A percentile compares a stretch with the other conserved stretches of the same genome.
These are phyloP conservation scores for Blastobotrys arbuscula DNA, from an alignment of 1,139 yeast species.

Conservation along the genomic window DNA sequence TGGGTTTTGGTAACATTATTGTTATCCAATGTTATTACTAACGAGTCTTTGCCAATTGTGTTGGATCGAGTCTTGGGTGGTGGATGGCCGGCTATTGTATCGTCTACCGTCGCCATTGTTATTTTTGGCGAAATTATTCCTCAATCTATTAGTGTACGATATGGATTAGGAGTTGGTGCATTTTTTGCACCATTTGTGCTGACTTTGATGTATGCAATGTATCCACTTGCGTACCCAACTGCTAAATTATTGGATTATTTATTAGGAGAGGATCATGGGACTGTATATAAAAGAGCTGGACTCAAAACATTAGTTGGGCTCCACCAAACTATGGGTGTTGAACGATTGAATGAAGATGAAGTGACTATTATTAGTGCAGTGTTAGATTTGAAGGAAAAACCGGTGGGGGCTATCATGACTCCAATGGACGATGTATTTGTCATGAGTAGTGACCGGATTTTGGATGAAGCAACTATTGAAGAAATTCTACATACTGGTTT, in stretches of 20 bases:
- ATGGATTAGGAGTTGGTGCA: constrained; percentile 89
- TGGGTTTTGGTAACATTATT: constrained; percentile 95
- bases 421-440: constrained; percentile 90
- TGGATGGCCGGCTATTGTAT: constrained; percentile 94
- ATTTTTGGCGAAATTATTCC: constrained; percentile 96
- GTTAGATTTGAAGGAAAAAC: constrained; percentile 85
- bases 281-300: constrained; percentile 88
- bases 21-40: constrained; percentile 79
- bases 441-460: constrained; percentile 74
- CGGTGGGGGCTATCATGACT: constrained; percentile 85
- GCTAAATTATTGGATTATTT: constrained; percentile 74
- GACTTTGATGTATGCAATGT: constrained; percentile 78
- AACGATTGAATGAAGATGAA: constrained; percentile 86
- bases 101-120: constrained; percentile 88
- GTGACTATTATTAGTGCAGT: constrained; percentile 95
- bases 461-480: constrained; percentile 82
- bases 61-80: constrained; percentile 91
- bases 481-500: constrained; percentile 92
- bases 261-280: constrained; percentile 95
- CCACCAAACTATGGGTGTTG: constrained; percentile 94
- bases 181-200: constrained; percentile 85
- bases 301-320: constrained; percentile 87
- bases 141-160: constrained; percentile 86
- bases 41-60: constrained; percentile 92
- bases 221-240: constrained; percentile 89